Evolutionary conservation across 2,329 filamentous ascomycete species (phyloP).

Genomic region (Neofusicoccum sp.): DNA sequence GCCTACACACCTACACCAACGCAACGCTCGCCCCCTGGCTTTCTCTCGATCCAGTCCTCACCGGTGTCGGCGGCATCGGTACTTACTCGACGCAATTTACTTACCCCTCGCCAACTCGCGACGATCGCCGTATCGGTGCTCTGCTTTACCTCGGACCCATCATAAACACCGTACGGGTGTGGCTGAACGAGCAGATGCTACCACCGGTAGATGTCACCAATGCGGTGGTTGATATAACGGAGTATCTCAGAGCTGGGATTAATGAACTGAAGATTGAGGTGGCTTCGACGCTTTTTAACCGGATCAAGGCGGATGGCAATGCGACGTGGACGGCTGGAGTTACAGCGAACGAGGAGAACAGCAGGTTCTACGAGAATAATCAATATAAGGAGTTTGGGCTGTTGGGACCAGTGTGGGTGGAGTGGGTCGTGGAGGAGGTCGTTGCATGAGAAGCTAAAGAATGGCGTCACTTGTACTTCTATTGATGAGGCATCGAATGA

Average conservation of each 20-base stretch:
- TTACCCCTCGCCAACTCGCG: slow-evolving; percentile 22
- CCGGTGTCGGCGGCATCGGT: slow-evolving; percentile 34
- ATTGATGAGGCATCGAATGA: too few species aligned
- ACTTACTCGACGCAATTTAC: slow-evolving; percentile 35
- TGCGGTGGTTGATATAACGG: not conserved
- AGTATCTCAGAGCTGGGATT: slow-evolving; percentile 18
- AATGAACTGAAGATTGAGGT: slow-evolving; percentile 32
- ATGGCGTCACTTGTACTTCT: too few species aligned
- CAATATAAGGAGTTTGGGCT: not conserved
- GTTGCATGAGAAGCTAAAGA: not conserved
- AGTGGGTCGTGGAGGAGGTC: not conserved
- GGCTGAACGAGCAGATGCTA: slow-evolving; percentile 29
- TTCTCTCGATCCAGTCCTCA: slow-evolving; percentile 27
- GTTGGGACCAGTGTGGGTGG: not conserved
- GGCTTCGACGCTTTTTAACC: slow-evolving; percentile 32
- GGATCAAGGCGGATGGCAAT: slow-evolving; percentile 21
- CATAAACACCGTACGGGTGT: slow-evolving; percentile 29
- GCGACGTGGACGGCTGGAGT: slow-evolving; percentile 18
- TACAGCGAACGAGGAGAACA: slow-evolving; percentile 20
- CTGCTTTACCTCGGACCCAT: slow-evolving; percentile 30
- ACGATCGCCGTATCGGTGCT: slow-evolving; percentile 19
- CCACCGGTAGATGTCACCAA: slow-evolving; percentile 32
- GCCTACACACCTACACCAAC: slow-evolving; percentile 24
- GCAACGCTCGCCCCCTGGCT: slow-evolving; percentile 35
- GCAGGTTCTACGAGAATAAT: not conserved